Evolutionary conservation across 129 eudicot genomes (phyloP).

Genomic region (Pseudognaphalium luteoalbum): DNA sequence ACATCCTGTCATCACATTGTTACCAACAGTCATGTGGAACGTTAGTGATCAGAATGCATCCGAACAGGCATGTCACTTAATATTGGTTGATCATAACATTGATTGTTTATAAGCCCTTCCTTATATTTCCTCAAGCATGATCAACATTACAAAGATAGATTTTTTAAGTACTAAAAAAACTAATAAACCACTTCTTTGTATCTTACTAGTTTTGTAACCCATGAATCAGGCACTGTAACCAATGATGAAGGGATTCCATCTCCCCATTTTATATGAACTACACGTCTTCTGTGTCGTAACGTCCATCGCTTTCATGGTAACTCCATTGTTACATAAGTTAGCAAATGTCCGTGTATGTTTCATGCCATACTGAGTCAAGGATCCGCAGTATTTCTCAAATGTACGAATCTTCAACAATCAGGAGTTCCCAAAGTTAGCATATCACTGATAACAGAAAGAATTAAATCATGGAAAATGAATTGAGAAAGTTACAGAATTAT

Average conservation of each 20-base stretch:
- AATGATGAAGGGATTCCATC: slow-evolving; percentile 32
- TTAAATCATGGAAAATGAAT: neutral
- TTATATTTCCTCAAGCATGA: too few species aligned
- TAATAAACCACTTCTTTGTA: too few species aligned
- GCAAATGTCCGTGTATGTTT: slow-evolving; percentile 75
- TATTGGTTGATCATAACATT: too few species aligned
- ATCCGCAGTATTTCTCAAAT: slow-evolving; percentile 51
- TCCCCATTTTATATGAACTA: slow-evolving; percentile 29
- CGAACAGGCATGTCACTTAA: too few species aligned
- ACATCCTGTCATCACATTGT: too few species aligned
- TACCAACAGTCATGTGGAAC: too few species aligned
- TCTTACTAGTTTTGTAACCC: too few species aligned
- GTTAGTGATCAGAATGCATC: too few species aligned
- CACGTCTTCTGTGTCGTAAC: slow-evolving; percentile 52
- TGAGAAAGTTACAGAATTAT: neutral
- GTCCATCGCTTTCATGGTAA: slow-evolving; percentile 43
- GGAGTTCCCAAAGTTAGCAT: neutral
- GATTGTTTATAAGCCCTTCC: too few species aligned
- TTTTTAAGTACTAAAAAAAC: too few species aligned
- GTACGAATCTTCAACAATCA: slow-evolving; percentile 46
- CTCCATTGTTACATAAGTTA: slow-evolving; percentile 59
- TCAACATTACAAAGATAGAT: too few species aligned
- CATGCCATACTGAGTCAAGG: slow-evolving; percentile 75
- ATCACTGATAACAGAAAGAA: neutral
- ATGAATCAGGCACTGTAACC: slow-evolving; percentile 40